Base-by-base conservation (phyloP, 768 basidiomycete genomes). In the Rhizopogon rudus region DNA sequence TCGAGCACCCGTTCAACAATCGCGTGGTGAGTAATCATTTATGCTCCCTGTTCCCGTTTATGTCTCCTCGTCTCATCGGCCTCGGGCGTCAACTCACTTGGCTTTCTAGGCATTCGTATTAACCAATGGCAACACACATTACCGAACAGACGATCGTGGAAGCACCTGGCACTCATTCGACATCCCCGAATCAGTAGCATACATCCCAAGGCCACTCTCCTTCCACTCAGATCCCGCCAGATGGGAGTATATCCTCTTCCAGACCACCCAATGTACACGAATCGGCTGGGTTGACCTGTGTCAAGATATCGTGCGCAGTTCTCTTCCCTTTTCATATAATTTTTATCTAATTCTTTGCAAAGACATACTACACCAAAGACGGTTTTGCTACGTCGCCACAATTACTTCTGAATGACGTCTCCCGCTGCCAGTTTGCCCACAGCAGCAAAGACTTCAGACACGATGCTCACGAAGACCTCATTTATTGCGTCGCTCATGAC, bases 401-500 rank as follows among this genome's bases (percentile, higher is more conserved):
- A 52, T 66, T 76, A 2, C 80, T 99, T 25, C 75, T 95, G 13
- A 63, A 71, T 1, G 87, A 94, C 59, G 90, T 88, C 0, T 76
- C 86, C 0, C 76, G 81, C 5, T 99, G 97, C 69, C 81, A 88
- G 61, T 99, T 95, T 64, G 96, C 94, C 0, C 90, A 96, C 66
- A 87, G 90, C 63, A 87, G 86, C 66, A 78, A 78, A 50, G 86
- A 91, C 54, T 93, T 96, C 76, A 85, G 86, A 65, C 85, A 88
- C 59, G 80, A 84, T 10, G 89, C 91, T 6, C 81, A 85, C 52
- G 63, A 75, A 2, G 81, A 93, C 61, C 79, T 93, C 20, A 81
- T 98, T 64, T 95, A 88, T 73, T 98, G 97, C 66, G 87, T 96
- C 59, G 95, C 84, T 2, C 95, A 81, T 68, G 94, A 96, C 62